A percentile compares a stretch with the other conserved stretches of the same genome.
Conservation (phyloP, 2,329 filamentous ascomycete genomes). For the Sclerotinia borealis region DNA sequence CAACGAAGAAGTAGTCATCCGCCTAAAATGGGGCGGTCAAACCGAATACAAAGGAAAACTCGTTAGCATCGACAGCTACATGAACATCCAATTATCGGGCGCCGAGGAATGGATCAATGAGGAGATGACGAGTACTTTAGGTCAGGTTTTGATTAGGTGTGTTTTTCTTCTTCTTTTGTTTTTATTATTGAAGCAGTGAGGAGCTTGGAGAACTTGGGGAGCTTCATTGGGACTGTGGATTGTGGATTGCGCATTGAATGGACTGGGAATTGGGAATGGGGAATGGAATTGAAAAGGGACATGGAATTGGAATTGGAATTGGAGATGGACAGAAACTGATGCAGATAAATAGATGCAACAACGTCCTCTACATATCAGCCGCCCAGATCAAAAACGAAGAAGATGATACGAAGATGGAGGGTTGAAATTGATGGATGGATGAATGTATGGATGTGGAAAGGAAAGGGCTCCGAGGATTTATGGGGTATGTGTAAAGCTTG, state of each 20-base stretch:
- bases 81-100: slow-evolving; percentile 91
- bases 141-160: slow-evolving; percentile 87
- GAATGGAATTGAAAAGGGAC: background rate
- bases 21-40: slow-evolving; percentile 88
- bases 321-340: slow-evolving; percentile 5
- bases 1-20: slow-evolving; percentile 83
- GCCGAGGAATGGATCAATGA: slow-evolving; percentile 90
- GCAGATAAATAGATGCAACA: slow-evolving; percentile 65
- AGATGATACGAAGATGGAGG: slow-evolving; percentile 55
- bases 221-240: background rate
- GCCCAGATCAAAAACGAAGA: slow-evolving; percentile 44
- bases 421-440: slow-evolving; percentile 18
- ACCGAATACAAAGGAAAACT: slow-evolving; percentile 94
- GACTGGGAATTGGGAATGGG: background rate
- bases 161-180: slow-evolving; percentile 22
- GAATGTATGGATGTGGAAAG: slow-evolving; percentile 8
- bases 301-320: background rate
- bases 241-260: background rate
- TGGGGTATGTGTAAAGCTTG: background rate
- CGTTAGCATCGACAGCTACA: slow-evolving; percentile 93
- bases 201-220: background rate
- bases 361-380: slow-evolving; percentile 84
- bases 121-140: slow-evolving; percentile 76
- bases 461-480: background rate
- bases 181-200: no score